Evolutionary conservation across 805 yeast genomes (phyloP), one percentile per base, ranked within the genome.

Genomic region (Candida ulmi): DNA sequence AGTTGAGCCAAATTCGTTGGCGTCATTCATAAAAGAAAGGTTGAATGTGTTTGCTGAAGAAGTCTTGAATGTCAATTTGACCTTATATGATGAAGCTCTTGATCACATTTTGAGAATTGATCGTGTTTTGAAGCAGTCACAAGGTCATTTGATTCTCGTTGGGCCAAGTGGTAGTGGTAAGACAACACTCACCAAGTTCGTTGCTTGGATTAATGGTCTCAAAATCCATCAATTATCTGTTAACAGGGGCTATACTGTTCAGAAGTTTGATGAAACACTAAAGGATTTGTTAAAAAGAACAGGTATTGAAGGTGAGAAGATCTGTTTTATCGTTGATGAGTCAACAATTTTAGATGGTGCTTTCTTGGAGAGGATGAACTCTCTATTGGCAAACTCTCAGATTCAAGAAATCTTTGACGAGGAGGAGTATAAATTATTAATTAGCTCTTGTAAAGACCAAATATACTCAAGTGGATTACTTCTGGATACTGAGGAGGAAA

Each of bases 331-430:
- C 17, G 70, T 91, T 16, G 95, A 88, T 48, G 96, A 91, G 50
- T 78, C 95, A 0, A 76, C 81, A 23, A 76, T 88, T 37, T 50
- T 80, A 31, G 90, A 86, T 26, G 69, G 95, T 0, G 68, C 93
- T 0, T 91, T 90, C 53, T 61, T 91, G 24, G 98, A 91, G 58
- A 66, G 95, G 44, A 88, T 91, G 93, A 91, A 91, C 51, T 86
- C 95, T 0, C 63, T 91, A n/a, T 68, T 91, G 29, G 96, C 97
- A 0, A 91, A 91, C 59, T 85, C 95, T 0, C 97, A 91, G 52
- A 72, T 88, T 29, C 96, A 96, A 1, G 96, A 95, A 4, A 63
- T 91, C 12, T 91, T 87, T 57, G 84, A 76, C 40, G 88, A 80
- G 0, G 95, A 86, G 9, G 90, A 85, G 8, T 71, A 66, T 37